phyloP scores from a whole-genome alignment of 768 basidiomycete species.

The Russula earlei region DNA sequence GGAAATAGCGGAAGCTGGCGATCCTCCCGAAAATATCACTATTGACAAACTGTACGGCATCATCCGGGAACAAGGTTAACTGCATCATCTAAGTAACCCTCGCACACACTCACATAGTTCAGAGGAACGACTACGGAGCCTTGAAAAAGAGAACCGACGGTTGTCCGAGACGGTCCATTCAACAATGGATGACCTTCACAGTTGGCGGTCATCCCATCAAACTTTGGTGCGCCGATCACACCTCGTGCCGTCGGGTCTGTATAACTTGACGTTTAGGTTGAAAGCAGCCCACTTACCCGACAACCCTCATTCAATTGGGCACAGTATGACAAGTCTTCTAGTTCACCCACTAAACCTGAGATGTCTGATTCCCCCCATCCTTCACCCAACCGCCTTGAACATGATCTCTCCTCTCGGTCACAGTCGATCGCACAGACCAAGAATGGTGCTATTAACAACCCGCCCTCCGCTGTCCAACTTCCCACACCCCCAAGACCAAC shows the following conservation, averaged over 20 bases:
- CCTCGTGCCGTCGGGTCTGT: conserved; percentile 27
- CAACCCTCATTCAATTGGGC: conserved; percentile 90
- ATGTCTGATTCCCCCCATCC: conserved; percentile 64
- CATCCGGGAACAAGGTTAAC: conserved; percentile 66
- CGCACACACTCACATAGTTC: conserved; percentile 8
- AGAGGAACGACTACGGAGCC: conserved; percentile 58
- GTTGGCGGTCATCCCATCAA: conserved; percentile 27
- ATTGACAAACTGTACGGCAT: conserved; percentile 58
- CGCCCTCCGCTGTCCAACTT: conserved; percentile 5
- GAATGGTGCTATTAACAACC: conserved; percentile 2
- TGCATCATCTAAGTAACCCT: background rate
- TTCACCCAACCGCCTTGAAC: conserved; percentile 71
- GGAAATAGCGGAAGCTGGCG: conserved; percentile 47
- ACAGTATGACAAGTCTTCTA: conserved; percentile 61
- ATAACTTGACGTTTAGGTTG: conserved; percentile 20
- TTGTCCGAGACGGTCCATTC: conserved; percentile 53
- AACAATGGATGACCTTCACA: conserved; percentile 56
- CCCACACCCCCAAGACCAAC: conserved; percentile 35
- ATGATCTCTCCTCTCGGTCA: conserved; percentile 37
- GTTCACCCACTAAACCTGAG: conserved; percentile 73
- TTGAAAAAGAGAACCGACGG: conserved; percentile 74
- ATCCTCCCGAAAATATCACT: conserved; percentile 43
- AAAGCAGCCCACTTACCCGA: conserved; percentile 44
- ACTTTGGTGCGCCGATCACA: conserved; percentile 10
- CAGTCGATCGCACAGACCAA: conserved; percentile 8